phyloP scores from a whole-genome alignment of 305 asterid genomes.

The Fraxinus latifolia region DNA sequence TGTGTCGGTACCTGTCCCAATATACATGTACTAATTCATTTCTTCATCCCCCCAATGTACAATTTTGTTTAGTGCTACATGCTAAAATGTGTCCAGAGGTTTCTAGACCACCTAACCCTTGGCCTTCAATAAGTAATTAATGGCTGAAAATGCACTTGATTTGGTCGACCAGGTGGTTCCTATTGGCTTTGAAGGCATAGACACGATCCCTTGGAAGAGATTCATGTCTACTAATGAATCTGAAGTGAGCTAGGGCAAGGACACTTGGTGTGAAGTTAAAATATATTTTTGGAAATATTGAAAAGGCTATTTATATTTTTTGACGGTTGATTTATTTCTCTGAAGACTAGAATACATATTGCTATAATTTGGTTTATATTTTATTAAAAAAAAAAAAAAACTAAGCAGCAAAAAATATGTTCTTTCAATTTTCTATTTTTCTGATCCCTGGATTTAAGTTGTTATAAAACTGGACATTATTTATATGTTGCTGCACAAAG shows the following conservation, averaged over 20 bases:
- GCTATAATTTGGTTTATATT: too few species aligned
- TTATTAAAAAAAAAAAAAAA: too few species aligned
- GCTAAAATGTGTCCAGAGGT: neutral
- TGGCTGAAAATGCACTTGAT: neutral
- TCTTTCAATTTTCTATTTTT: neutral
- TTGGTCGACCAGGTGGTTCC: neutral
- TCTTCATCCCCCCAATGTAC: neutral
- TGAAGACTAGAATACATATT: too few species aligned
- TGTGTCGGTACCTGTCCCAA: neutral
- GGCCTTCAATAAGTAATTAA: neutral
- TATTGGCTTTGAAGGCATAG: neutral
- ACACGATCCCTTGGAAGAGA: neutral
- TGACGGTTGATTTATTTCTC: too few species aligned
- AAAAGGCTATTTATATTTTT: too few species aligned
- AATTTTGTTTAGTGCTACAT: neutral
- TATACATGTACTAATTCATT: too few species aligned
- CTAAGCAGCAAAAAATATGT: neutral
- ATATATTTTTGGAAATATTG: neutral
- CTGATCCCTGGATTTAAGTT: too few species aligned
- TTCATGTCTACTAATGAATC: neutral
- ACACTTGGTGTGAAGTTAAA: neutral
- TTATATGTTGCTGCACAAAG: too few species aligned
- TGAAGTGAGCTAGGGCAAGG: neutral
- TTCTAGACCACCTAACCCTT: neutral
- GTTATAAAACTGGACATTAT: neutral